Conservation (phyloP, 1,284 basidiomycete species). For the Leccinum subrobustum region DNA sequence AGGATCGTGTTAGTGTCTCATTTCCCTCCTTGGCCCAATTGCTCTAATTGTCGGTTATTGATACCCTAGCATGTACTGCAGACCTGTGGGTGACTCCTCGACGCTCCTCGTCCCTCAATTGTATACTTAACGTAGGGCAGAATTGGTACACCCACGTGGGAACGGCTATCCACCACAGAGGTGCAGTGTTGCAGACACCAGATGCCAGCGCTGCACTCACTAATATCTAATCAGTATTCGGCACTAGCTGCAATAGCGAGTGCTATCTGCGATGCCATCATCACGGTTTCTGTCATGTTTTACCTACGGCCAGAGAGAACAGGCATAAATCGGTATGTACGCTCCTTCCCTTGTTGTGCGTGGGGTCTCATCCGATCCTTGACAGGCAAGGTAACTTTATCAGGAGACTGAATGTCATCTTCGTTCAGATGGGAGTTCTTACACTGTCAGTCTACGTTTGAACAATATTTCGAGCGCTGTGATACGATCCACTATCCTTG, state of each 20-base stretch:
- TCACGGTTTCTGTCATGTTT: conserved; percentile 22
- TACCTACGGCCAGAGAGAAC: conserved; percentile 16
- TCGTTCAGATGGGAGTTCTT: conserved; percentile 29
- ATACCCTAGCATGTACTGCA: conserved; percentile 2
- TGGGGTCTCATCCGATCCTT: neutral
- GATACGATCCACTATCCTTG: neutral
- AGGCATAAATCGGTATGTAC: conserved; percentile 14
- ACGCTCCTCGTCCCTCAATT: neutral
- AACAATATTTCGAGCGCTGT: neutral
- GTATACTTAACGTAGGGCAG: conserved; percentile 4
- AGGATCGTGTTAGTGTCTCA: conserved; percentile 16
- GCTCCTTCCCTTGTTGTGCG: neutral
- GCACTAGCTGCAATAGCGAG: conserved; percentile 10
- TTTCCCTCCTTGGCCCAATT: neutral
- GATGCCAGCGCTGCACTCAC: neutral
- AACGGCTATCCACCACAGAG: neutral
- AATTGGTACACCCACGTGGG: conserved; percentile 12
- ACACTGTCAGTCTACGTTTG: conserved; percentile 14
- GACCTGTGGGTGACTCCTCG: conserved; percentile 6
- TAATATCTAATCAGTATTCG: conserved; percentile 1
- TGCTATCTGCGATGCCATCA: conserved; percentile 22
- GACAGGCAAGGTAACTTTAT: conserved; percentile 12
- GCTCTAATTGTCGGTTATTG: neutral
- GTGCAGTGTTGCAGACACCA: neutral
- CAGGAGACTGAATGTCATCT: conserved; percentile 17